Evolutionary conservation across 2,329 filamentous ascomycete species (phyloP).

Genomic region (Stagonosporopsis tanaceti): DNA sequence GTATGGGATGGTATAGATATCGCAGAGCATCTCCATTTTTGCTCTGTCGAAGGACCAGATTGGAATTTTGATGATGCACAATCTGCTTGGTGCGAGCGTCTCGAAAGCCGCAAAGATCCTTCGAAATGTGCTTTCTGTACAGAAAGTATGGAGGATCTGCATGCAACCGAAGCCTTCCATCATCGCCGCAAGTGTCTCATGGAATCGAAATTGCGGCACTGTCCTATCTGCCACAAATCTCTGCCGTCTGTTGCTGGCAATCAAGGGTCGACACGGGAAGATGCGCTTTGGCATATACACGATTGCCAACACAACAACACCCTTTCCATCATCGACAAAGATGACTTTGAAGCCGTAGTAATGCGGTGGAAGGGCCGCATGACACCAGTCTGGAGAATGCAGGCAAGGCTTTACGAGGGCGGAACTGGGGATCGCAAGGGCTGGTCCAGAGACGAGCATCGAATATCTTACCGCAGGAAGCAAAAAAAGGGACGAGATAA

Average conservation of each 20-base stretch:
- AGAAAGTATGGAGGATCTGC: neutral
- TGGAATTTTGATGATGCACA: neutral
- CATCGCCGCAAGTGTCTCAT: neutral
- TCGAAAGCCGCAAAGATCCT: neutral
- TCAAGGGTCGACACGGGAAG: neutral
- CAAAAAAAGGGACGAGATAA: too few relatives aligned
- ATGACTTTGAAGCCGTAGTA: neutral
- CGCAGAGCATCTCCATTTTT: neutral
- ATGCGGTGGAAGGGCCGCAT: neutral
- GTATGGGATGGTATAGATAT: neutral
- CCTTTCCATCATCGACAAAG: neutral
- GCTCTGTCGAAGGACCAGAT: neutral
- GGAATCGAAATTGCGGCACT: neutral
- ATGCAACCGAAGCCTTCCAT: neutral
- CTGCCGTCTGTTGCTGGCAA: neutral
- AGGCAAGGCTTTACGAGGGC: neutral
- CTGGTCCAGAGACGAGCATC: neutral
- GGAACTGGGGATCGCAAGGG: neutral
- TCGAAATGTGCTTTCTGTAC: neutral
- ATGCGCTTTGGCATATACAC: neutral
- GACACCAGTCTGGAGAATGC: neutral
- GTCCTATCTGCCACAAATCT: neutral
- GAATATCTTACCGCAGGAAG: too few relatives aligned
- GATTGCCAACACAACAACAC: neutral
- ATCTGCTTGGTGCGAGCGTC: neutral